Percentiles rank a stretch among this genome's conserved stretches.
Conservation (phyloP, 1,284 basidiomycete genomes). For the Exobasidium rhododendri region DNA sequence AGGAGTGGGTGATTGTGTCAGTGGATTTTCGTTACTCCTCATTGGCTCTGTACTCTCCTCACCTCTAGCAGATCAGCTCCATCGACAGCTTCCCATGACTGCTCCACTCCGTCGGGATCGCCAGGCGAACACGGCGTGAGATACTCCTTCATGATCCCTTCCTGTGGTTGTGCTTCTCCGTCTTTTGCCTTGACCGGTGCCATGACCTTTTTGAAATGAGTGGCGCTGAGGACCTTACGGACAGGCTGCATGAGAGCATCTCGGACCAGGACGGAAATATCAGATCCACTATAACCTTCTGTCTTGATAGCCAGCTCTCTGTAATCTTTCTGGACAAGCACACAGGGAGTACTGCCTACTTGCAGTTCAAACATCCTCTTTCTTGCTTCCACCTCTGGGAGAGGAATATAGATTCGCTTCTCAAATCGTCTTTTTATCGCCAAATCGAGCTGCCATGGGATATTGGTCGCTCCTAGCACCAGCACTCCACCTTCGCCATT, state of each 20-base stretch:
- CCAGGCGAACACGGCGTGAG: constrained; percentile 92
- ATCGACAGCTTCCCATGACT: constrained; percentile 86
- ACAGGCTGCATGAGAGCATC: constrained; percentile 99
- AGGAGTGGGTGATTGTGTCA: not conserved
- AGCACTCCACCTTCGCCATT: constrained; percentile 89
- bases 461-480: constrained; percentile 98
- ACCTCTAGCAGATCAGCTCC: constrained; percentile 75
- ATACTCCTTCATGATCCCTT: constrained; percentile 59
- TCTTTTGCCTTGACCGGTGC: constrained; percentile 36
- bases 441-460: constrained; percentile 77
- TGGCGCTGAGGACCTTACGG: constrained; percentile 89
- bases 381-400: constrained; percentile 89
- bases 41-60: not conserved
- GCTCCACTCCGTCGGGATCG: constrained; percentile 79
- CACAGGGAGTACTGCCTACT: constrained; percentile 85
- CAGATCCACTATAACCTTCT: constrained; percentile 91
- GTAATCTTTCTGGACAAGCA: constrained; percentile 75
- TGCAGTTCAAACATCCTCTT: constrained; percentile 95
- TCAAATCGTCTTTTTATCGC: constrained; percentile 98
- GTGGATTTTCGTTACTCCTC: not conserved
- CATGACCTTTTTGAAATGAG: constrained; percentile 77
- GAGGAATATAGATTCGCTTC: constrained; percentile 96
- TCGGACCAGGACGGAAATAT: constrained; percentile 90
- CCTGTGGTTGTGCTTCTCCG: constrained; percentile 54
- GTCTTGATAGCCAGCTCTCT: constrained; percentile 77